Percentiles rank a stretch among this genome's conserved stretches.
Conservation (phyloP, 139 green algal species). For the Chlorella sp. region DNA sequence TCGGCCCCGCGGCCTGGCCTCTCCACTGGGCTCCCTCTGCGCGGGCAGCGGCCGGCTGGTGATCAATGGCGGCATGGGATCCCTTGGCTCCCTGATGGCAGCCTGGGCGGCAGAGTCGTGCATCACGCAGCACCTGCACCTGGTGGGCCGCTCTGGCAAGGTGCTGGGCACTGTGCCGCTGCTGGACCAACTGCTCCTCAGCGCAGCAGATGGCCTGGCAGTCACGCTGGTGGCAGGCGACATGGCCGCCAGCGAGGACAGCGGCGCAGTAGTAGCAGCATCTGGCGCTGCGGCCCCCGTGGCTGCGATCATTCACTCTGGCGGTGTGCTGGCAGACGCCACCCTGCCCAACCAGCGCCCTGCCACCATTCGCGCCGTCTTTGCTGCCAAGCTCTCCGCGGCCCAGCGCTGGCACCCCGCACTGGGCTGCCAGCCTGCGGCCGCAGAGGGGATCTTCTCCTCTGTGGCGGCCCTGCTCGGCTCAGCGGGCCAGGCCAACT, state of each 20-base stretch:
- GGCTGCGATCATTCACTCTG: constrained; percentile 61
- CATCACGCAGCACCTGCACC: no score
- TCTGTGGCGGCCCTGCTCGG: constrained; percentile 57
- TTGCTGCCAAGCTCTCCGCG: constrained; percentile 38
- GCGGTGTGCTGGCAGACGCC: constrained; percentile 76
- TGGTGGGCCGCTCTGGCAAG: constrained; percentile 18
- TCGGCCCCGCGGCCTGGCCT: not conserved
- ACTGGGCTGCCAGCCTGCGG: constrained; percentile 23
- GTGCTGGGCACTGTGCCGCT: not conserved
- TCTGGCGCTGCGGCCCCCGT: not conserved
- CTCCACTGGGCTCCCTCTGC: not conserved
- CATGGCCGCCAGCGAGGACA: constrained; percentile 9
- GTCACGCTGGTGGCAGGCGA: constrained; percentile 4
- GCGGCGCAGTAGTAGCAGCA: not conserved
- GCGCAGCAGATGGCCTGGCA: no score
- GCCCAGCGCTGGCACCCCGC: not conserved
- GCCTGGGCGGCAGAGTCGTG: constrained; percentile 56
- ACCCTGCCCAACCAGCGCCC: constrained; percentile 60
- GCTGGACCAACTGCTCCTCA: no score
- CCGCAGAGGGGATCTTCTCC: constrained; percentile 54
- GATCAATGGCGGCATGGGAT: constrained; percentile 72
- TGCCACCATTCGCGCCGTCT: constrained; percentile 32
- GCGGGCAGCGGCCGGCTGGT: constrained; percentile 19
- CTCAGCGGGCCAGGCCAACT: constrained; percentile 55
- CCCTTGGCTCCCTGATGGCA: constrained; percentile 65